phyloP scores from a whole-genome alignment of 805 yeast species.

The Ogataea glucozyma region DNA sequence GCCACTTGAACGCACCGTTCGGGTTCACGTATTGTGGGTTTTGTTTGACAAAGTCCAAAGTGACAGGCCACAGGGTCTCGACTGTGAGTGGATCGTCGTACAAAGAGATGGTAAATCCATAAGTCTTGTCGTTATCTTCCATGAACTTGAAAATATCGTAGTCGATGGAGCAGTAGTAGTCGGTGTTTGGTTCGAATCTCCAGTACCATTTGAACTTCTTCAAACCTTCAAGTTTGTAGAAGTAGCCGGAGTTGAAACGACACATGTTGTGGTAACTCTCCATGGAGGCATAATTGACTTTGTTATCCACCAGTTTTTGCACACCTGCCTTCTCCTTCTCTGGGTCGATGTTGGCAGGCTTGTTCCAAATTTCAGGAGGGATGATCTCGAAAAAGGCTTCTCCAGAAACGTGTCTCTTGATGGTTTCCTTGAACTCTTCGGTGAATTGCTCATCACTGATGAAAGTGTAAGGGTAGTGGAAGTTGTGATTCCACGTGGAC shows the following conservation, averaged over 20 bases:
- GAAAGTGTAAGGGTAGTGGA: slow-evolving; percentile 90
- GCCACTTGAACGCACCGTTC: slow-evolving; percentile 59
- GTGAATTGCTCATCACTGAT: slow-evolving; percentile 80
- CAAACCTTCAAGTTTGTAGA: slow-evolving; percentile 62
- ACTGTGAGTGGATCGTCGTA: slow-evolving; percentile 73
- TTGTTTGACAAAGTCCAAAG: slow-evolving; percentile 57
- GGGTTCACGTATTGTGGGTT: slow-evolving; percentile 62
- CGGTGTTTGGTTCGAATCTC: slow-evolving; percentile 78
- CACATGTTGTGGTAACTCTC: slow-evolving; percentile 82
- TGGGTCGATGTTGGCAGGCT: slow-evolving; percentile 46
- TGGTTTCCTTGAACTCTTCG: slow-evolving; percentile 64
- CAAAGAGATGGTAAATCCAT: slow-evolving; percentile 71
- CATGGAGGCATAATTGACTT: slow-evolving; percentile 61
- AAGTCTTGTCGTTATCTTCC: slow-evolving; percentile 66
- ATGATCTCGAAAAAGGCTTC: slow-evolving; percentile 53
- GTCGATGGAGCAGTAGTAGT: slow-evolving; percentile 65
- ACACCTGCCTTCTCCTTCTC: slow-evolving; percentile 41
- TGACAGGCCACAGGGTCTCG: slow-evolving; percentile 67
- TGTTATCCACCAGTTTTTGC: slow-evolving; percentile 38
- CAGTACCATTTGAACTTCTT: slow-evolving; percentile 69
- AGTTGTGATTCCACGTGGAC: slow-evolving; percentile 68
- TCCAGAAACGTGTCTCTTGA: slow-evolving; percentile 49
- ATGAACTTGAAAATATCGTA: slow-evolving; percentile 78
- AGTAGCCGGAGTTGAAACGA: slow-evolving; percentile 70
- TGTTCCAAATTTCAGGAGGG: slow-evolving; percentile 50